These are phyloP conservation scores for Tolypocladium inflatum DNA, from an alignment of 2,329 filamentous ascomycete genomes.

Conservation along the genomic window DNA sequence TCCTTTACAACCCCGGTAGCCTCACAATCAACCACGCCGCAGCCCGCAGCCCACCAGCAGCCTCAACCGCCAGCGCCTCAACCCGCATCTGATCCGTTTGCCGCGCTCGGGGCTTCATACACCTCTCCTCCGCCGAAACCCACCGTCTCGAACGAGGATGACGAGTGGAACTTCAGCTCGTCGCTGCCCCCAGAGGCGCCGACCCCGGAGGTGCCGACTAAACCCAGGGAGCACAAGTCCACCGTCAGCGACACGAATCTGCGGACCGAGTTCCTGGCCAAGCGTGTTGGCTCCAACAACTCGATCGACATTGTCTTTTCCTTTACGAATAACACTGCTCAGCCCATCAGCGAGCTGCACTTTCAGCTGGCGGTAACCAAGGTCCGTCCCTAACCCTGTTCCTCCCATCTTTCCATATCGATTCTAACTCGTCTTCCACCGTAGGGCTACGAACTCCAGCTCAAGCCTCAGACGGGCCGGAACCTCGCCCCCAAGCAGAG, in stretches of 20 bases:
- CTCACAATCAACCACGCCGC: conserved; percentile 45
- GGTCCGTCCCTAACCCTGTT: conserved; percentile 35
- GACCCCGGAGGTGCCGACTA: conserved; percentile 34
- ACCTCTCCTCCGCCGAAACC: conserved; percentile 13
- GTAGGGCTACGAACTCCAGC: conserved; percentile 69
- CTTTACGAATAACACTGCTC: conserved; percentile 74
- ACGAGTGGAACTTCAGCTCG: conserved; percentile 92
- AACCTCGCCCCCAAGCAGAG: conserved; percentile 63
- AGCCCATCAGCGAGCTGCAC: conserved; percentile 68
- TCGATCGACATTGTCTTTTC: conserved; percentile 62
- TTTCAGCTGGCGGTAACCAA: conserved; percentile 93
- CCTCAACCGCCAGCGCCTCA: conserved; percentile 33
- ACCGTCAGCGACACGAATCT: conserved; percentile 62
- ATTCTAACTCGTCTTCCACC: not conserved
- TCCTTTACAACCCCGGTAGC: conserved; percentile 43
- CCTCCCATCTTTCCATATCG: not conserved
- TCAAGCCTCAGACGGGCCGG: conserved; percentile 79
- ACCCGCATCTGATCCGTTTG: conserved; percentile 40
- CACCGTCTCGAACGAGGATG: conserved; percentile 51
- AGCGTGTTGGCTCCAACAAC: conserved; percentile 42
- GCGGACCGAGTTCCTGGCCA: conserved; percentile 64
- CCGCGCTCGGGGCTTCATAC: conserved; percentile 29
- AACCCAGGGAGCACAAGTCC: conserved; percentile 53
- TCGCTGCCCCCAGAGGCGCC: conserved; percentile 57
- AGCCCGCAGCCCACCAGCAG: conserved; percentile 36